A percentile compares a stretch with the other conserved stretches of the same genome.
These are phyloP conservation scores for Neophaeococcomyces mojaviensis DNA, from an alignment of 2,329 filamentous ascomycete species.

Conservation along the genomic window DNA sequence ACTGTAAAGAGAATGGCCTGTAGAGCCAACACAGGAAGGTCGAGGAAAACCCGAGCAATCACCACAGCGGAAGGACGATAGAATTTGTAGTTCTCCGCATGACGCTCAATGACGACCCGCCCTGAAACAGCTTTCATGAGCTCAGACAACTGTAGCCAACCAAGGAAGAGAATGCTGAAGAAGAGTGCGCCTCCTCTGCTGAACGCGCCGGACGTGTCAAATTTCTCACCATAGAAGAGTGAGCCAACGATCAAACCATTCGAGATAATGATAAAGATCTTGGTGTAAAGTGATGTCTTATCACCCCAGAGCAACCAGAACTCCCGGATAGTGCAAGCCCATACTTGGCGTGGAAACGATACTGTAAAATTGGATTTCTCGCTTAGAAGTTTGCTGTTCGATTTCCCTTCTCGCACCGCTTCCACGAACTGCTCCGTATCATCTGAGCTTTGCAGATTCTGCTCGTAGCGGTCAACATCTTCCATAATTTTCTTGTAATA, in stretches of 20 bases:
- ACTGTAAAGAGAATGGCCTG: constrained; percentile 55
- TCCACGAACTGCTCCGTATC: constrained; percentile 60
- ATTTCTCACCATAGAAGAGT: constrained; percentile 63
- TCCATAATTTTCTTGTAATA: constrained; percentile 53
- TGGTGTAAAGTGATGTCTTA: constrained; percentile 66
- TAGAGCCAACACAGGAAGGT: constrained; percentile 53
- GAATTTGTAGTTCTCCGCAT: constrained; percentile 57
- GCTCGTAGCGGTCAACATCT: constrained; percentile 57
- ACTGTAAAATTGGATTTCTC: constrained; percentile 71
- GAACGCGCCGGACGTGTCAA: constrained; percentile 56
- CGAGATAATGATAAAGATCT: constrained; percentile 68
- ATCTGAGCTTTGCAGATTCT: constrained; percentile 46
- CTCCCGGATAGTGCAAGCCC: constrained; percentile 56
- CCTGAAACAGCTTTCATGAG: constrained; percentile 70
- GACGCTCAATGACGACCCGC: constrained; percentile 60
- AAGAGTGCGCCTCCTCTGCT: constrained; percentile 56
- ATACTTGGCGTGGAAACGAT: constrained; percentile 63
- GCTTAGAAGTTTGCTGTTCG: constrained; percentile 47
- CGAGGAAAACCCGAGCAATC: constrained; percentile 54
- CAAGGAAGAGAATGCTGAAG: constrained; percentile 60
- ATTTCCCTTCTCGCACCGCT: constrained; percentile 59
- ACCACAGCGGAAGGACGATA: constrained; percentile 61
- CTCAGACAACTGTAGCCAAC: constrained; percentile 68
- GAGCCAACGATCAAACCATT: constrained; percentile 70
- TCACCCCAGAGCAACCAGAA: constrained; percentile 74